Evolutionary conservation across 2,329 filamentous ascomycete species (phyloP).

Genomic region (Sclerotinia borealis): DNA sequence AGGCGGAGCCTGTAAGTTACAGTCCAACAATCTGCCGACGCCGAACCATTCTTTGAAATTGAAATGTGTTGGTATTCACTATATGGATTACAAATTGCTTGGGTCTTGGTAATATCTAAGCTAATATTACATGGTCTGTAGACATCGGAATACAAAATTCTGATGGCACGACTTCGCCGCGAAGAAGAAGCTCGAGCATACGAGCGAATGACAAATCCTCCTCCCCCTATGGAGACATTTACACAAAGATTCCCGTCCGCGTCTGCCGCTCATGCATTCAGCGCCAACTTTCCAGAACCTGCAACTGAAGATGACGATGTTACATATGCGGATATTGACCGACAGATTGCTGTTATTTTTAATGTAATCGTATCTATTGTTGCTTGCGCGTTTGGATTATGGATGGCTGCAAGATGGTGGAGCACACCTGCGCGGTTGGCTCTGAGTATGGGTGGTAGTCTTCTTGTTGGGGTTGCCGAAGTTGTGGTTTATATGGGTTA

Average conservation of each 20-base stretch:
- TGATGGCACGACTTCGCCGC: slow-evolving; percentile 79
- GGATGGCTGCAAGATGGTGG: slow-evolving; percentile 75
- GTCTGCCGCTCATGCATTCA: slow-evolving; percentile 49
- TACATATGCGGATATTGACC: slow-evolving; percentile 66
- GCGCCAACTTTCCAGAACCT: slow-evolving; percentile 42
- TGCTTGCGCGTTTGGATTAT: slow-evolving; percentile 69
- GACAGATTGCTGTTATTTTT: slow-evolving; percentile 77
- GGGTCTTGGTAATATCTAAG: background rate
- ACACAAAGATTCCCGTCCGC: slow-evolving; percentile 50
- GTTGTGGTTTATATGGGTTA: slow-evolving; percentile 73
- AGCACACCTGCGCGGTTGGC: slow-evolving; percentile 63
- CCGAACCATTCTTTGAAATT: background rate
- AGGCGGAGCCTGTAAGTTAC: slow-evolving; percentile 63
- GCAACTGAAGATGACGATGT: slow-evolving; percentile 53
- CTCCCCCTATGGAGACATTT: slow-evolving; percentile 50
- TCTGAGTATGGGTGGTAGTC: slow-evolving; percentile 62
- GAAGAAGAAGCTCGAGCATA: slow-evolving; percentile 81
- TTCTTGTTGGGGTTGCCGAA: slow-evolving; percentile 67
- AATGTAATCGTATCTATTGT: slow-evolving; percentile 86
- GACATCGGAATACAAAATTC: slow-evolving; percentile 74
- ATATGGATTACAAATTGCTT: background rate
- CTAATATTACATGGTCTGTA: slow-evolving; percentile 33
- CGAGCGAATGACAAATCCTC: slow-evolving; percentile 68
- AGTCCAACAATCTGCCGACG: background rate
- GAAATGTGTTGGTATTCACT: background rate